phyloP scores from a whole-genome alignment of 352 stramenopile species.

The Pythium oligandrum region DNA sequence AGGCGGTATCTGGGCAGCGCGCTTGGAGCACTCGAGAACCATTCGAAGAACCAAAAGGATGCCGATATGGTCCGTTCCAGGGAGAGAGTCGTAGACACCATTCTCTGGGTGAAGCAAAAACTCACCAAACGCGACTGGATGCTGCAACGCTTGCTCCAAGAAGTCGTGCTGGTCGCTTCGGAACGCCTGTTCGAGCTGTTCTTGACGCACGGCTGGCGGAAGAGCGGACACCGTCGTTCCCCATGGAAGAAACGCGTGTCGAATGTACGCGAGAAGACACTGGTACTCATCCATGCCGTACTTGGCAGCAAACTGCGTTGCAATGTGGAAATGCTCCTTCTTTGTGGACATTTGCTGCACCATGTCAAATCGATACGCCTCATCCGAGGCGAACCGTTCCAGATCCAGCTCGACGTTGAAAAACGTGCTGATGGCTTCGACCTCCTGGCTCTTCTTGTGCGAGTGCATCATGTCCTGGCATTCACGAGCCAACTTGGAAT shows the following conservation, averaged over 20 bases:
- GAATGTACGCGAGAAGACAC: constrained; percentile 64
- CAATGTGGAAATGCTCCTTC: constrained; percentile 39
- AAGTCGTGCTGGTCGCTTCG: constrained; percentile 43
- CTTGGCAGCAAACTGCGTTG: constrained; percentile 58
- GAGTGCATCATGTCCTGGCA: constrained; percentile 46
- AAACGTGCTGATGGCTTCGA: constrained; percentile 59
- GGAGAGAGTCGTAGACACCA: constrained; percentile 51
- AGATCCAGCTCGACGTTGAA: constrained; percentile 59
- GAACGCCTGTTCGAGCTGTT: constrained; percentile 69
- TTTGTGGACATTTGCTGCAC: constrained; percentile 49
- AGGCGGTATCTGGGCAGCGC: constrained; percentile 7
- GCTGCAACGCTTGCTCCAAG: constrained; percentile 58
- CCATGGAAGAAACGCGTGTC: constrained; percentile 29
- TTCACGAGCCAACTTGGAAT: constrained; percentile 25
- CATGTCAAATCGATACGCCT: constrained; percentile 38
- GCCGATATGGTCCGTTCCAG: constrained; percentile 64
- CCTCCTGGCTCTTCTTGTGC: constrained; percentile 50
- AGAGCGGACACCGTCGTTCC: not conserved
- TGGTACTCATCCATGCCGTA: constrained; percentile 60
- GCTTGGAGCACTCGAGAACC: constrained; percentile 74
- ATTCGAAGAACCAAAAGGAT: constrained; percentile 65
- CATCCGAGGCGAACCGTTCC: constrained; percentile 42
- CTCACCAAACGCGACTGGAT: constrained; percentile 41
- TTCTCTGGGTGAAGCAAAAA: constrained; percentile 37
- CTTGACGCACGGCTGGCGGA: constrained; percentile 25